Base-by-base conservation (phyloP, 2,329 filamentous ascomycete species). In the Rhynchosporium secalis region DNA sequence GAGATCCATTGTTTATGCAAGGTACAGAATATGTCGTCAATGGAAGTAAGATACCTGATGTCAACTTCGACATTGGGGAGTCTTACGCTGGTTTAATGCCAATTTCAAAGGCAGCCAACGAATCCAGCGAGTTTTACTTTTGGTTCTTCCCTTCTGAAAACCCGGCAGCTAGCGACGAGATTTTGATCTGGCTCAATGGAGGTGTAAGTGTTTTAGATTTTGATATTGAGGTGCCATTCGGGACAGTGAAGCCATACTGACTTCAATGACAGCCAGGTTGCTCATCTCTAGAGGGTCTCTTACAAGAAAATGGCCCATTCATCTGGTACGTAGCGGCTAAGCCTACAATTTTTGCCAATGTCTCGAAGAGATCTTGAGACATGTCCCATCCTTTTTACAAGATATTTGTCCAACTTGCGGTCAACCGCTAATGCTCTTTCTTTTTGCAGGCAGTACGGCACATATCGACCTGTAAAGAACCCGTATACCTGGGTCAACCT, bases 271-370 rank as follows among this genome's bases (percentile, higher is more conserved):
- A 82, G 79, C 82, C 82, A n/a, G 82, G 81, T 29, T 85, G 81
- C 69, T 80, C 79, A 38, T 89, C 86, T 1, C 79, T 91, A 6
- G 81, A 86, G 67, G 89, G 88, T 7, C 78, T 93, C 1, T 73
- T 94, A 9, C 88, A 91, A 56, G 90, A 94, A 69, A 93, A 92
- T 69, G 90, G 91, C 0, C 88, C 90, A 0, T 88, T 91, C 70
- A 62, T 82, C 4, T 91, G 88, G 33, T 36, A 36, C 9, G 33
- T 36, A 36, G 5, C 9, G 33, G 33, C 6, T 6, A 36, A 10
- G 9, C 9, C 33, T 36, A 36, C 9, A 6, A 5, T 36, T 36
- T 1, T 36, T 3, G 6, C 33, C 33, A 36, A 36, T 6, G 33
- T 36, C 33, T 36, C 33, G 3, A 36, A 10, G 9, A 36, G 9